A percentile compares a stretch with the other conserved stretches of the same genome.
Conservation (phyloP, 805 yeast species). For the Wickerhamiella siamensis region DNA sequence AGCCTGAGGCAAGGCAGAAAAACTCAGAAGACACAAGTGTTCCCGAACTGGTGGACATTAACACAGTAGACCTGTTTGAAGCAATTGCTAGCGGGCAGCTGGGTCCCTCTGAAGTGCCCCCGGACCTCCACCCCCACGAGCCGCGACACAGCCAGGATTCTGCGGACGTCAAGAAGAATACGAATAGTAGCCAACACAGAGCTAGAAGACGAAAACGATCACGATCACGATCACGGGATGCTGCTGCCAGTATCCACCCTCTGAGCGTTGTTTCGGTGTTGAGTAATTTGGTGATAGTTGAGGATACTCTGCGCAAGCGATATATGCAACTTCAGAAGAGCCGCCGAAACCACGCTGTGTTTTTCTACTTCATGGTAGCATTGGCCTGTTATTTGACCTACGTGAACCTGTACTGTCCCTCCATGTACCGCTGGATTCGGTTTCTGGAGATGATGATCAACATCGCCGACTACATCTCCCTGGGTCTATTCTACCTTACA, state of each 20-base stretch:
- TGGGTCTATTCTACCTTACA: constrained; percentile 64
- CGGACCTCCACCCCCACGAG: background rate
- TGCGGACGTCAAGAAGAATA: background rate
- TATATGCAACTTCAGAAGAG: constrained; percentile 54
- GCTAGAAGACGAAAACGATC: background rate
- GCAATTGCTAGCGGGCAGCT: constrained; percentile 1
- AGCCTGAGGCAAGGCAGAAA: too few relatives aligned
- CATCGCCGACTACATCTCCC: constrained; percentile 46
- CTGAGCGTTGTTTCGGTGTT: constrained; percentile 5
- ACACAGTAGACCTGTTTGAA: background rate
- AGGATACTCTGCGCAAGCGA: constrained; percentile 74
- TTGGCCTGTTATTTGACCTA: constrained; percentile 23
- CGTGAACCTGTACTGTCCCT: constrained; percentile 21
- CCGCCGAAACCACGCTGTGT: constrained; percentile 47
- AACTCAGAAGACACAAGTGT: too few relatives aligned
- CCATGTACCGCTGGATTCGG: constrained; percentile 26
- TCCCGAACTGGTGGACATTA: background rate
- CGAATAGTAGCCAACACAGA: background rate
- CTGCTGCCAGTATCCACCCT: background rate
- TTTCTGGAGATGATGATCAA: constrained; percentile 32
- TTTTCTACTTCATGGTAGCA: constrained; percentile 24
- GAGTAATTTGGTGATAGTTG: constrained; percentile 59
- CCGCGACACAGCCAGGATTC: background rate
- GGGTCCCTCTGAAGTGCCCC: background rate
- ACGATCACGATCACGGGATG: background rate